Conservation (phyloP, 2,329 filamentous ascomycete species). For the Ceratocystis albifundus region DNA sequence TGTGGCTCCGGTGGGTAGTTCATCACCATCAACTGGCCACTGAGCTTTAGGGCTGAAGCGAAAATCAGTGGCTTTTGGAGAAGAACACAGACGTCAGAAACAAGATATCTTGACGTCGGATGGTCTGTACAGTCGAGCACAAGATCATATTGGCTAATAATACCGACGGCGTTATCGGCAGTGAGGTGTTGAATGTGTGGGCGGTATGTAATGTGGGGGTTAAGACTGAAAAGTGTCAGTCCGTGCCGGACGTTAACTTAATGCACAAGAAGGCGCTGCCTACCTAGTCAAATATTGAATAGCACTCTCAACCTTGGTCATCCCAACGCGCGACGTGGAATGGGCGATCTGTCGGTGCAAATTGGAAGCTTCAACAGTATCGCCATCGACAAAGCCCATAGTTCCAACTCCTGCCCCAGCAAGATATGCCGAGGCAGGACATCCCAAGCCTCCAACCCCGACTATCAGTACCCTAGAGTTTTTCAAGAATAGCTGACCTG, state of each 20-base stretch:
- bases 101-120: constrained; percentile 79
- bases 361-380: constrained; percentile 79
- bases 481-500: constrained; percentile 66
- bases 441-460: constrained; percentile 81
- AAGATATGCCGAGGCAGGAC: constrained; percentile 84
- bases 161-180: constrained; percentile 52
- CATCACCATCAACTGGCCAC: constrained; percentile 80
- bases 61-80: constrained; percentile 71
- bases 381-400: constrained; percentile 76
- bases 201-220: constrained; percentile 56
- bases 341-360: constrained; percentile 87
- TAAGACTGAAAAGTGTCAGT: constrained; percentile 43
- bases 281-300: constrained; percentile 47
- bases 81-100: constrained; percentile 80
- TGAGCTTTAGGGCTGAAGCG: constrained; percentile 75
- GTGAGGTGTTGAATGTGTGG: constrained; percentile 54
- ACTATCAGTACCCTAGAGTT: constrained; percentile 64
- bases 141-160: constrained; percentile 63
- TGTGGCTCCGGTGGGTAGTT: constrained; percentile 62
- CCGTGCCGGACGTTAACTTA: not conserved
- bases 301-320: constrained; percentile 70
- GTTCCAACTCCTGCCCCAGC: constrained; percentile 78
- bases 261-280: constrained; percentile 23
- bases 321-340: constrained; percentile 55
- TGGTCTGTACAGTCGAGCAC: constrained; percentile 94